Conservation (phyloP, 2,329 filamentous ascomycete genomes). For the Penicillium sp. region DNA sequence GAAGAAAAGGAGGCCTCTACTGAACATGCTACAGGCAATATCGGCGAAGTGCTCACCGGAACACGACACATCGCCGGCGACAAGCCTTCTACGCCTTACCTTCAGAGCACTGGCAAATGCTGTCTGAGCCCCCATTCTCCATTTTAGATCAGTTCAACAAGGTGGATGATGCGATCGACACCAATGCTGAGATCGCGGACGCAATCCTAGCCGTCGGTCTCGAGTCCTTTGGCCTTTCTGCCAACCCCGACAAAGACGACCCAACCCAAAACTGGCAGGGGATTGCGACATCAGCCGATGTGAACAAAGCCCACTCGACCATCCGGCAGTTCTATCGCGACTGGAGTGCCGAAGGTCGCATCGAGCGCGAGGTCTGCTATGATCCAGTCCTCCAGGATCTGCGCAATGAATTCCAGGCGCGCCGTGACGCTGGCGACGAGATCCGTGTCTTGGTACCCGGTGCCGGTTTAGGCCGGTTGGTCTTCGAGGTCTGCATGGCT, state of each 20-base stretch:
- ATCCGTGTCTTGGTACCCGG: constrained; percentile 80
- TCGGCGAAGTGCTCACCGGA: constrained; percentile 79
- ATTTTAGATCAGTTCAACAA: constrained; percentile 74
- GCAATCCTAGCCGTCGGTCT: constrained; percentile 72
- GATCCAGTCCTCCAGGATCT: constrained; percentile 69
- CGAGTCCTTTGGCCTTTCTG: constrained; percentile 61
- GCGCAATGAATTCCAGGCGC: constrained; percentile 44
- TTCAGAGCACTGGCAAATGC: constrained; percentile 75
- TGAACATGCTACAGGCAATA: constrained; percentile 64
- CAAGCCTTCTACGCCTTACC: constrained; percentile 93
- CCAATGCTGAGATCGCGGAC: constrained; percentile 79
- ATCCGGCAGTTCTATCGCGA: constrained; percentile 93
- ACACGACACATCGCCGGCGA: constrained; percentile 84
- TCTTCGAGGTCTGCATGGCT: constrained; percentile 76
- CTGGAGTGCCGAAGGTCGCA: constrained; percentile 76
- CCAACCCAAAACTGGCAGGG: constrained; percentile 64
- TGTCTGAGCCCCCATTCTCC: constrained; percentile 78
- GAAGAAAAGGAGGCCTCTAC: neutral
- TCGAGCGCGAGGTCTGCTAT: constrained; percentile 76
- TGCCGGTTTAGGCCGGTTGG: constrained; percentile 81
- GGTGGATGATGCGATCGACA: constrained; percentile 84
- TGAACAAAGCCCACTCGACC: constrained; percentile 90
- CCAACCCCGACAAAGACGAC: constrained; percentile 37
- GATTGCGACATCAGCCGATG: constrained; percentile 68
- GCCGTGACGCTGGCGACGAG: constrained; percentile 36